Conservation (phyloP, 345 rosid species). For the Ceriops zippeliana region DNA sequence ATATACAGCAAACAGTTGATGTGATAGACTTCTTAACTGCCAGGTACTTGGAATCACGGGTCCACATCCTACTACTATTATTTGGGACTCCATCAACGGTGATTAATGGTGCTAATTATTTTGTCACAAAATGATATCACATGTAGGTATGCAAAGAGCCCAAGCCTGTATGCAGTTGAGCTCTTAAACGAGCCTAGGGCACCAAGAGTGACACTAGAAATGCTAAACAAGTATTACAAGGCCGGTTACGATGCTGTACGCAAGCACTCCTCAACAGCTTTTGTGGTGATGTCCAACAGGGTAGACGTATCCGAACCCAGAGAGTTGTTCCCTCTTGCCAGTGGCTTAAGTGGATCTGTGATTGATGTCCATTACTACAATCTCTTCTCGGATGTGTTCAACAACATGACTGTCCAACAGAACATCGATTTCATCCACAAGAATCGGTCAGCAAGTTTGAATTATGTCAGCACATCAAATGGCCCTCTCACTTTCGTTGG, state of each 20-base stretch:
- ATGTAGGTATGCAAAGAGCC: slow-evolving; percentile 42
- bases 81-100: no score
- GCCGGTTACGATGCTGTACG: slow-evolving; percentile 53
- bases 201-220: slow-evolving; percentile 42
- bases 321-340: slow-evolving; percentile 49
- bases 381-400: slow-evolving; percentile 29
- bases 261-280: slow-evolving; percentile 43
- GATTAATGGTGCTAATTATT: no score
- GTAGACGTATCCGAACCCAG: slow-evolving; percentile 36
- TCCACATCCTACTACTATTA: no score
- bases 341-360: slow-evolving; percentile 34
- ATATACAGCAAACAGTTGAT: slow-evolving; percentile 39
- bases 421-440: slow-evolving; percentile 47
- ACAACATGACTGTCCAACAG: slow-evolving; percentile 41
- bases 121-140: neutral
- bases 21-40: slow-evolving; percentile 53
- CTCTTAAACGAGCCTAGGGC: slow-evolving; percentile 58
- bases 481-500: slow-evolving; percentile 65
- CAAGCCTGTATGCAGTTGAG: slow-evolving; percentile 53
- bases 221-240: slow-evolving; percentile 38
- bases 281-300: slow-evolving; percentile 53
- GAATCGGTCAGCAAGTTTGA: slow-evolving; percentile 35
- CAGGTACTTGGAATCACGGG: slow-evolving; percentile 23
- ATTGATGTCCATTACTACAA: slow-evolving; percentile 62
- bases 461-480: slow-evolving; percentile 33